A percentile compares a stretch with the other conserved stretches of the same genome.
phyloP scores from a whole-genome alignment of 352 stramenopile species.

The Phytophthora sojae region DNA sequence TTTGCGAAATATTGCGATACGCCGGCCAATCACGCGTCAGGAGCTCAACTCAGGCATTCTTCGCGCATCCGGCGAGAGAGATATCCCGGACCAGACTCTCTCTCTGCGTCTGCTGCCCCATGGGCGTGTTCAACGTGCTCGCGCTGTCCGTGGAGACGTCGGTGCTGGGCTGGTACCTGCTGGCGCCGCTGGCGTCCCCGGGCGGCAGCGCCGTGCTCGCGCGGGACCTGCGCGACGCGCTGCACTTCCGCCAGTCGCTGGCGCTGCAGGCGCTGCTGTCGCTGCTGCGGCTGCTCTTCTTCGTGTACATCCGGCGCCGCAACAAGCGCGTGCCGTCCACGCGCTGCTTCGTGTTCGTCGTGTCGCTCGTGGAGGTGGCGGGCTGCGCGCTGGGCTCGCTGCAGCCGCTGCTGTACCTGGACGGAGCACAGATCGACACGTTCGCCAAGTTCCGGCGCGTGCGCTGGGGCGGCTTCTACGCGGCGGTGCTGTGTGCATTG shows the following conservation, averaged over 20 bases:
- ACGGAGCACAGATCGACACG: conserved; percentile 46
- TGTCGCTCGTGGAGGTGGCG: conserved; percentile 65
- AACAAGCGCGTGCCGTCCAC: conserved; percentile 81
- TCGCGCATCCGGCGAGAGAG: neutral
- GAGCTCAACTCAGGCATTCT: conserved; percentile 29
- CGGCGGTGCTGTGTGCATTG: conserved; percentile 59
- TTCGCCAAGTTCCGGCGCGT: conserved; percentile 59
- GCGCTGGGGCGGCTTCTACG: conserved; percentile 61
- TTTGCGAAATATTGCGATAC: neutral
- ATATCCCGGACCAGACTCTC: conserved; percentile 19
- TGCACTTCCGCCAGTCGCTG: conserved; percentile 76
- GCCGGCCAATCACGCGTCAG: neutral
- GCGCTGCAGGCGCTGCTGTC: conserved; percentile 61
- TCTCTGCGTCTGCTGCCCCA: conserved; percentile 22
- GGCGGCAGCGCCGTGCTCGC: conserved; percentile 39
- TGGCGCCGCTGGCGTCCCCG: conserved; percentile 45
- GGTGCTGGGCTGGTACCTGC: conserved; percentile 67
- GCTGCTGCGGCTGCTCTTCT: conserved; percentile 59
- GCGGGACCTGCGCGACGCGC: conserved; percentile 43
- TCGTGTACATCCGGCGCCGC: conserved; percentile 70
- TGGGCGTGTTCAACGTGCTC: conserved; percentile 77
- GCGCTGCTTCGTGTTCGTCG: conserved; percentile 81
- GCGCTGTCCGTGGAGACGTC: conserved; percentile 62
- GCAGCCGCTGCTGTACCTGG: conserved; percentile 72
- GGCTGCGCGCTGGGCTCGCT: conserved; percentile 58